A percentile compares a stretch with the other conserved stretches of the same genome.
Evolutionary conservation across 768 basidiomycete genomes (phyloP).

Genomic region (Mycena galericulata): DNA sequence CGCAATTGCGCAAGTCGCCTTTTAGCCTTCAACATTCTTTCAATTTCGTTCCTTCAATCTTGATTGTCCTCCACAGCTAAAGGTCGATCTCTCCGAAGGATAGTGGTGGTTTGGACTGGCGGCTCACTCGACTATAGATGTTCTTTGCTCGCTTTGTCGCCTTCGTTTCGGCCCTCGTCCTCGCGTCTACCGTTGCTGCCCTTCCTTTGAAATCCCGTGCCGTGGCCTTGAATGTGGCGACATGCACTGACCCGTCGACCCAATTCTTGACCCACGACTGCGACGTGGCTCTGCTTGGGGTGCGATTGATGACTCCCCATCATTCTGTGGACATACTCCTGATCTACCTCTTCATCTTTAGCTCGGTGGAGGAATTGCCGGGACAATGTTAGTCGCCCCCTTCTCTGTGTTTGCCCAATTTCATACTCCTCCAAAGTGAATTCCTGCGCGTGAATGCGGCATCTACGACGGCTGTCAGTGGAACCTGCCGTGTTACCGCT

Average conservation of each 20-base stretch:
- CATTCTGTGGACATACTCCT: background rate
- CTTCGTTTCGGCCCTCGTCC: conserved; percentile 26
- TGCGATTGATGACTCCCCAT: conserved; percentile 18
- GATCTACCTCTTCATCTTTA: background rate
- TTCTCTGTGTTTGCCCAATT: background rate
- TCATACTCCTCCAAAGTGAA: conserved; percentile 18
- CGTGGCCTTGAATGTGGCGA: conserved; percentile 33
- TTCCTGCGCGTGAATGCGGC: conserved; percentile 34
- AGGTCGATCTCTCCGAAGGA: background rate
- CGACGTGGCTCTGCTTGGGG: conserved; percentile 37
- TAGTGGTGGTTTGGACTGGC: too few species aligned
- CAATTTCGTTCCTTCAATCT: conserved; percentile 26
- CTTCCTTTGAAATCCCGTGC: conserved; percentile 29
- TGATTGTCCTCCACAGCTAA: background rate
- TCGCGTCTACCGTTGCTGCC: conserved; percentile 23
- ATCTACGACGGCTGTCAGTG: conserved; percentile 32
- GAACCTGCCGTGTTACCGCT: conserved; percentile 38
- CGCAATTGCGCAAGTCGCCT: conserved; percentile 33
- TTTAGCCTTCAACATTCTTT: conserved; percentile 33
- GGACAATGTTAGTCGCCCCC: conserved; percentile 28
- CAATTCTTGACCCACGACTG: conserved; percentile 37
- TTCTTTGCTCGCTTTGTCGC: conserved; percentile 31
- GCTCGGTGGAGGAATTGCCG: conserved; percentile 38
- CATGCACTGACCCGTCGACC: conserved; percentile 32
- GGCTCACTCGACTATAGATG: conserved; percentile 19